phyloP scores from a whole-genome alignment of 225 moss, liverwort and hornwort species.

The Pseudoscleropodium purum region DNA sequence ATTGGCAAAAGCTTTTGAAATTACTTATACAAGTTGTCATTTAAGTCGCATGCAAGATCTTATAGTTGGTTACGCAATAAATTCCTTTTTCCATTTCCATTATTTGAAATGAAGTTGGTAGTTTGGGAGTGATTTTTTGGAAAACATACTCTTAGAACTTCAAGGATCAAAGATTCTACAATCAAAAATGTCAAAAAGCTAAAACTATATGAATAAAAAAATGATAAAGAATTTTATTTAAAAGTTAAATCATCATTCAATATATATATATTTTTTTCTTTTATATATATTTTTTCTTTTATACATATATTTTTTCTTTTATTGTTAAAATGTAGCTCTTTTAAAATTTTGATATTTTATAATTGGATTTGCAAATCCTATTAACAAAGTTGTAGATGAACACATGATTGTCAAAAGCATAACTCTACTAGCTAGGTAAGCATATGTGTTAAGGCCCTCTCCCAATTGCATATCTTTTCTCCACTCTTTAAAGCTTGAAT shows the following conservation, averaged over 20 bases:
- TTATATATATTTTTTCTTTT: too few species aligned
- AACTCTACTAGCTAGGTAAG: not conserved
- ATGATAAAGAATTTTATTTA: not conserved
- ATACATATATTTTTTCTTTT: too few species aligned
- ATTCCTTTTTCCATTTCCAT: not conserved
- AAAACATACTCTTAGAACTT: not conserved
- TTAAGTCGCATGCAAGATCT: not conserved
- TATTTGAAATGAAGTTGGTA: not conserved
- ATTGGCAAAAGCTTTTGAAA: not conserved
- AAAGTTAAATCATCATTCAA: too few species aligned
- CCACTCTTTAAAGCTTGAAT: accelerated
- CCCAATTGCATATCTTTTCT: not conserved
- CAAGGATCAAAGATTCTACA: not conserved
- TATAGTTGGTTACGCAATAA: not conserved
- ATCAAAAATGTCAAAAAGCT: not conserved
- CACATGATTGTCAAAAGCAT: too few species aligned
- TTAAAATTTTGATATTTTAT: not conserved
- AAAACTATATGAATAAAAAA: not conserved
- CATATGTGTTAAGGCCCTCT: not conserved
- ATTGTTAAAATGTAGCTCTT: not conserved
- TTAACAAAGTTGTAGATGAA: too few species aligned
- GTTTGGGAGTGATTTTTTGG: not conserved
- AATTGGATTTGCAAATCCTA: too few species aligned
- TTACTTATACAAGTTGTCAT: not conserved
- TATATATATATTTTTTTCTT: too few species aligned